Evolutionary conservation across 2,329 filamentous ascomycete species (phyloP), one percentile per base, ranked within the genome.

Genomic region (Hymenoscyphus occultus): DNA sequence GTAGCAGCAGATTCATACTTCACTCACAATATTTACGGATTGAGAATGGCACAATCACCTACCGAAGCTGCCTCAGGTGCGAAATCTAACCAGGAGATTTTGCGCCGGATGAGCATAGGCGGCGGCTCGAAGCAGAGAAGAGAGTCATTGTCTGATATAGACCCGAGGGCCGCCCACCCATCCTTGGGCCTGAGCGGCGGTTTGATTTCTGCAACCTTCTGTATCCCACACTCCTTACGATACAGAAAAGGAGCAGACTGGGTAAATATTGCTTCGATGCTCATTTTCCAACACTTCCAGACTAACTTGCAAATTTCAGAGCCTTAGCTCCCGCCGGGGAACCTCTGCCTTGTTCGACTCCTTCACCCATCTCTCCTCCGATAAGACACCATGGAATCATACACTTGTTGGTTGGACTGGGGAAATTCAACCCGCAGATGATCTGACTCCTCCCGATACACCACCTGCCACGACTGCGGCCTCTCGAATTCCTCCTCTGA

Each of bases 331-430:
- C 67, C 90, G 93, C 32, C 90, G 90, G 67, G 94, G 94, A 63
- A 94, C 93, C 65, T 97, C 94, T 13, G 93, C 94, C 16, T 84
- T 98, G 40, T 96, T 96, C 78, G 93, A 97, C 77, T 93, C 93
- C 10, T 93, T 98, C 74, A 86, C 89, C 64, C 89, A 96, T 78
- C 86, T 98, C 56, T 91, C 93, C 3, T 96, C 93, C n/a, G 83
- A 90, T 64, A 84, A 90, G 56, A 89, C 90, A 1, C 88, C 90
- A 22, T 98, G 93, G 93, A 92, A 93, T 72, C 94, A 97, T 79
- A 95, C 89, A 0, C 85, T 97, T 5, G 91, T 98, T 62, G 93
- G 92, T 57, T 98, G 94, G 94, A 97, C 94, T 2, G 94, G 94
- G 65, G 94, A 98, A 77, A 90, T 94, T 65, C 85, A 88, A 64